Evolutionary conservation across 805 yeast species (phyloP).

Genomic region (Blastobotrys robertii): DNA sequence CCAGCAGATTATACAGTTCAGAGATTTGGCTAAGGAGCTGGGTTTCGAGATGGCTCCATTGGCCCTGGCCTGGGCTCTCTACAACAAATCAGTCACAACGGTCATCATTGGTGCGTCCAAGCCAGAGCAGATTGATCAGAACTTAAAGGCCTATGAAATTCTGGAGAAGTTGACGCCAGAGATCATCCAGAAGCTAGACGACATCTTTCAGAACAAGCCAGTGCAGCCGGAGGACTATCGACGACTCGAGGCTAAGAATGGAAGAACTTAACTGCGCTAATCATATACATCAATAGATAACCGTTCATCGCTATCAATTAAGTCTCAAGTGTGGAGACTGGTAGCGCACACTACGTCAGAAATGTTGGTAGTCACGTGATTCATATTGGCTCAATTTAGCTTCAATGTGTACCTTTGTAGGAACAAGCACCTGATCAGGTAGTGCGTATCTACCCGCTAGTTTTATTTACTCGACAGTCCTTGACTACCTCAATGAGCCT

Average conservation of each 20-base stretch:
- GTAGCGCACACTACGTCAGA: too few relatives aligned
- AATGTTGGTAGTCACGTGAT: too few relatives aligned
- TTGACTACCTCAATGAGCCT: too few relatives aligned
- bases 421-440: too few relatives aligned
- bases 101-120: slow-evolving; percentile 24
- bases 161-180: slow-evolving; percentile 21
- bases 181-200: slow-evolving; percentile 21
- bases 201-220: slow-evolving; percentile 23
- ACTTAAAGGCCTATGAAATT: slow-evolving; percentile 24
- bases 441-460: too few relatives aligned
- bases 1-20: slow-evolving; percentile 18
- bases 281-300: too few relatives aligned
- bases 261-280: too few relatives aligned
- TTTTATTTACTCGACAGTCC: too few relatives aligned
- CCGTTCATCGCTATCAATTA: too few relatives aligned
- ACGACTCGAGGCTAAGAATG: slow-evolving; percentile 1
- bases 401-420: too few relatives aligned
- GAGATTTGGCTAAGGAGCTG: slow-evolving; percentile 20
- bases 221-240: slow-evolving; percentile 6
- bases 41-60: slow-evolving; percentile 22
- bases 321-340: too few relatives aligned
- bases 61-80: slow-evolving; percentile 25
- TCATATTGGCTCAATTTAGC: too few relatives aligned
- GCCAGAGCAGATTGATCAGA: slow-evolving; percentile 23
- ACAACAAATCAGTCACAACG: slow-evolving; percentile 25